Base-by-base conservation (phyloP, 73 alveolate genomes). In the Paramecium tetraurelia region DNA sequence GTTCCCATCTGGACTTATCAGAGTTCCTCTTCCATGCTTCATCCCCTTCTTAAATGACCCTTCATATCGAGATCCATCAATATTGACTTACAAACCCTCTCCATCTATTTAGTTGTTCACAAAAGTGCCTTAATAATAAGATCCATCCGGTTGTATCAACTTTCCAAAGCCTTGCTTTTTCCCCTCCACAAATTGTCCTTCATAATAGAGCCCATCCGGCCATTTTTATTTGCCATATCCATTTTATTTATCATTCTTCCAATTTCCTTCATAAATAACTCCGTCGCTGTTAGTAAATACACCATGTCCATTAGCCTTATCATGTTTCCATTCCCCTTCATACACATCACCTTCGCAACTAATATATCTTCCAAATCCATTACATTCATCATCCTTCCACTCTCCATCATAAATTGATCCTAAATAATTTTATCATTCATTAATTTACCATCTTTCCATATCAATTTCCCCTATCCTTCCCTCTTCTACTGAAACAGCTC, bases 361-460 rank as follows among this genome's bases (percentile, higher is more conserved):
- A 21, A 75, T 38, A 41, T 35, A 75, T 75, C 59, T 75, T 27
- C 98, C 98, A 18, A 41, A 63, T 9, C 98, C 98, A 68, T 94
- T 93, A 94, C 95, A 88, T 92, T 92, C 69, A 71, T 96, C 98
- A 43, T 96, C 85, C 48, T 89, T 70, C 98, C 98, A 96, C 59
- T 95, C 98, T 43, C 99, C 99, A 43, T 92, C 98, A 85, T 96
- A 96, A 8, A 85, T 95, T 46, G 97, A 75, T 4, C 93, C 93
- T 63, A 63, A 27, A 18, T 12, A 44, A 14, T 48, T 4, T 59
- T 24, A 59, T 20, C 18, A 24, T 7, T 24, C 1, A 16, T 10
- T 40, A 40, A 40, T 10, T 21, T 95, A 29, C 98, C 98, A 94
- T 95, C 98, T 18, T 96, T 93, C 95, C 95, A 94, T 41, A 69